A percentile compares a stretch with the other conserved stretches of the same genome.
Conservation (phyloP, 2,329 filamentous ascomycete species). For the Microcyclospora pomicola region DNA sequence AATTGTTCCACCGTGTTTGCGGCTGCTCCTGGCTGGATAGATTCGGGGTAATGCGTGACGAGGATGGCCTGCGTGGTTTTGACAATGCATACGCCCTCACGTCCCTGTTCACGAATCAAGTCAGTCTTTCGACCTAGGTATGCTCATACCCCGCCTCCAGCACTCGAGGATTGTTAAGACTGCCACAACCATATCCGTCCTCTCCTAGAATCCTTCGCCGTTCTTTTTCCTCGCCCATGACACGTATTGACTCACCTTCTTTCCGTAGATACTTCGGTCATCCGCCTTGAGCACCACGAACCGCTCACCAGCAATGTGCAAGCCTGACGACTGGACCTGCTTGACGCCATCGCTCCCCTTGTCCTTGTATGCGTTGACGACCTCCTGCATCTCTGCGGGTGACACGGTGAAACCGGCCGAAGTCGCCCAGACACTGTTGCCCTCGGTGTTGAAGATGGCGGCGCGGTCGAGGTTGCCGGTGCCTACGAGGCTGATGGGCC, state of each 20-base stretch:
- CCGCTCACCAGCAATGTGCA: conserved; percentile 63
- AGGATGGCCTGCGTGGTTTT: conserved; percentile 85
- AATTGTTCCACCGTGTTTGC: conserved; percentile 68
- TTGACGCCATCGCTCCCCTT: conserved; percentile 42
- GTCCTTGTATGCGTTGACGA: conserved; percentile 41
- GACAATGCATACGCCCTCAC: conserved; percentile 65
- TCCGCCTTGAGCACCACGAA: conserved; percentile 66
- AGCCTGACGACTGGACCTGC: conserved; percentile 55
- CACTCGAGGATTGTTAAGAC: neutral
- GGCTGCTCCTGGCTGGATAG: conserved; percentile 58
- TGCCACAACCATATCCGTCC: neutral
- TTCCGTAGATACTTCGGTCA: conserved; percentile 68
- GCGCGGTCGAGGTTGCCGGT: conserved; percentile 69
- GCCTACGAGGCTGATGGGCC: conserved; percentile 55
- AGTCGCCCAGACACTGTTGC: conserved; percentile 67
- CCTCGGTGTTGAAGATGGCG: conserved; percentile 68
- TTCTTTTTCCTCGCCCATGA: neutral
- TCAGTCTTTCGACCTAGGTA: neutral
- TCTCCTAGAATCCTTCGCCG: neutral
- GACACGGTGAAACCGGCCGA: conserved; percentile 60
- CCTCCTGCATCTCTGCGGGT: conserved; percentile 41
- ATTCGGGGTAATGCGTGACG: conserved; percentile 72
- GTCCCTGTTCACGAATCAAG: conserved; percentile 42
- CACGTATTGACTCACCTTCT: conserved; percentile 52
- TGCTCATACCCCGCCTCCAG: neutral